Percentiles rank a stretch among this genome's conserved stretches.
Conservation (phyloP, 164 flowering plant species). For the Warburgia ugandensis region DNA sequence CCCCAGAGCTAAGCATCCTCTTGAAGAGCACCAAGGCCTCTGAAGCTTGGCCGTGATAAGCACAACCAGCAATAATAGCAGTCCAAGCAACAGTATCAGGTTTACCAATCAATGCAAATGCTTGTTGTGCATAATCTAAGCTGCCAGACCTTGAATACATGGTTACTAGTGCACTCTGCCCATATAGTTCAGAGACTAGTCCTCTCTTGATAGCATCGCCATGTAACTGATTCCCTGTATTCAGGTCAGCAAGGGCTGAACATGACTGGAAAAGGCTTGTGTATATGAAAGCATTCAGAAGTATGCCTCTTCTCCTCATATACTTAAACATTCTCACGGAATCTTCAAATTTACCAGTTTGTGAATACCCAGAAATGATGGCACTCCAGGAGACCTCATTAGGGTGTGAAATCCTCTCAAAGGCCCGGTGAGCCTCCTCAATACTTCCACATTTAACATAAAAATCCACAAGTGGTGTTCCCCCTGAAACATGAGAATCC, state of each 20-base stretch:
- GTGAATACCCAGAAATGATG: slow-evolving; percentile 37
- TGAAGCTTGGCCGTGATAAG: slow-evolving; percentile 44
- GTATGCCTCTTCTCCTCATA: slow-evolving; percentile 19
- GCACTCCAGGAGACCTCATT: slow-evolving; percentile 59
- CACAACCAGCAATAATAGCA: slow-evolving; percentile 43
- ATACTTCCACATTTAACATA: slow-evolving; percentile 40
- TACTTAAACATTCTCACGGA: slow-evolving; percentile 25
- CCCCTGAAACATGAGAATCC: slow-evolving; percentile 38
- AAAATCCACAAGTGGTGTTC: slow-evolving; percentile 53
- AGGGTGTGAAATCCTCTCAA: slow-evolving; percentile 35
- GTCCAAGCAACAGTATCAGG: slow-evolving; percentile 59
- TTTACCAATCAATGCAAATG: slow-evolving; percentile 30
- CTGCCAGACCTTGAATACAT: slow-evolving; percentile 57
- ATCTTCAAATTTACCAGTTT: slow-evolving; percentile 32
- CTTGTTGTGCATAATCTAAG: slow-evolving; percentile 34
- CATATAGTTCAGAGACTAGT: slow-evolving; percentile 30
- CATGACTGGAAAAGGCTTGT: slow-evolving; percentile 49
- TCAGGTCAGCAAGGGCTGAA: slow-evolving; percentile 35
- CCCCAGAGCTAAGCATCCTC: slow-evolving; percentile 33
- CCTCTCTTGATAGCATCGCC: slow-evolving; percentile 54
- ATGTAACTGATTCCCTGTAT: slow-evolving; percentile 42
- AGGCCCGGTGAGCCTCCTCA: slow-evolving; percentile 31
- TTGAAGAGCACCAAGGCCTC: slow-evolving; percentile 40
- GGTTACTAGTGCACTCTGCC: slow-evolving; percentile 51
- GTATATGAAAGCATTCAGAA: slow-evolving; percentile 33